phyloP scores from a whole-genome alignment of 805 yeast species.

The Yarrowia sp. region DNA sequence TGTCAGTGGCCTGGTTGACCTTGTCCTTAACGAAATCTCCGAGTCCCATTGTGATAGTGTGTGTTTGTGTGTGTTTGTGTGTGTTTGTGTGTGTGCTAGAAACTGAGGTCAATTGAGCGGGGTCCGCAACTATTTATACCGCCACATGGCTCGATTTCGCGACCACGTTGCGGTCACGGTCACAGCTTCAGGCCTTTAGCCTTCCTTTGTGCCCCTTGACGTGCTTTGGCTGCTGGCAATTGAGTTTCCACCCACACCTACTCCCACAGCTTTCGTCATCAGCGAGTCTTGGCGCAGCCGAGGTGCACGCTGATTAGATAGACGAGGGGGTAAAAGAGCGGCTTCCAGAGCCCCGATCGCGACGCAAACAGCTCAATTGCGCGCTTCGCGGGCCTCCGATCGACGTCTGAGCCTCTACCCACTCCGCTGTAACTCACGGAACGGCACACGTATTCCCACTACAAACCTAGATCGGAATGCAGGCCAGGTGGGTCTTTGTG shows the following conservation, averaged over 20 bases:
- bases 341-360: not conserved
- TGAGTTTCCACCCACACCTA: not conserved
- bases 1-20: slow-evolving; percentile 18
- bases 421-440: not conserved
- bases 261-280: not conserved
- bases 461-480: slow-evolving; percentile 7
- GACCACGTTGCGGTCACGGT: not conserved
- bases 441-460: not conserved
- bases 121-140: too few species aligned
- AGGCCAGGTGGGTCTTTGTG: not conserved
- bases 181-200: not conserved
- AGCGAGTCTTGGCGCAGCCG: not conserved
- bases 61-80: not conserved
- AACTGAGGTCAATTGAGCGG: not conserved
- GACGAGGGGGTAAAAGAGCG: not conserved
- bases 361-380: not conserved
- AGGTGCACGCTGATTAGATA: not conserved
- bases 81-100: not conserved
- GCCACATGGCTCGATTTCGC: not conserved
- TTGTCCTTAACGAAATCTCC: slow-evolving; percentile 27
- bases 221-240: not conserved
- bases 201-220: not conserved
- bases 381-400: too few species aligned
- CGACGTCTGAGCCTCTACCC: too few species aligned
- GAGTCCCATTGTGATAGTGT: slow-evolving; percentile 14